phyloP scores from a whole-genome alignment of 208 protist genomes.

The Trypanosoma vivax region DNA sequence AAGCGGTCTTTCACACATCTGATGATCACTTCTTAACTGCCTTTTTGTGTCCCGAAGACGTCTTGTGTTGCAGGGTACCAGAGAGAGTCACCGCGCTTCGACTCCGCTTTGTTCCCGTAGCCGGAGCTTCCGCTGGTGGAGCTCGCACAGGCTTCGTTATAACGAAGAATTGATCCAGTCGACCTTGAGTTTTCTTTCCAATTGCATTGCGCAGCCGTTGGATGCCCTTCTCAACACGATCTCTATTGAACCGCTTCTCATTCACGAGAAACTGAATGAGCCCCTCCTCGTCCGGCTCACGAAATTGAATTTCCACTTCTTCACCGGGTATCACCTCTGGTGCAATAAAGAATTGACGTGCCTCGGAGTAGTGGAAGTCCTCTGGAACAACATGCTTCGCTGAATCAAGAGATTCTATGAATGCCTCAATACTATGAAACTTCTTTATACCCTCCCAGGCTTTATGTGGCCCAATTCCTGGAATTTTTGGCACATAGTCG shows the following conservation, averaged over 20 bases:
- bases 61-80: constrained; percentile 59
- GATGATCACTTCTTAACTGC: constrained; percentile 72
- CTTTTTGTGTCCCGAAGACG: constrained; percentile 63
- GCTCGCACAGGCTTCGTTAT: constrained; percentile 20
- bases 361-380: constrained; percentile 87
- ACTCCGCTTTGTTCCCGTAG: constrained; percentile 39
- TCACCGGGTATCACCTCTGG: constrained; percentile 84
- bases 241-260: constrained; percentile 97
- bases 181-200: constrained; percentile 73
- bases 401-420: constrained; percentile 91
- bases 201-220: constrained; percentile 65
- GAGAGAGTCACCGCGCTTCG: constrained; percentile 40
- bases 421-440: constrained; percentile 92
- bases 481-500: constrained; percentile 98
- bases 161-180: constrained; percentile 89
- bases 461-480: constrained; percentile 95
- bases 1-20: neutral
- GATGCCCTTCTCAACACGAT: constrained; percentile 81
- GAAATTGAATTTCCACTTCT: constrained; percentile 90
- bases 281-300: constrained; percentile 94
- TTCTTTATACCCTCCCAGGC: constrained; percentile 95
- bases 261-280: constrained; percentile 96
- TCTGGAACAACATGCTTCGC: constrained; percentile 78
- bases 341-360: constrained; percentile 88
- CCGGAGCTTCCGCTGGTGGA: neutral